Percentiles rank a stretch among this genome's conserved stretches.
Evolutionary conservation across 176 grass and related monocot genomes (phyloP).

Genomic region (Aegilops speltoides): DNA sequence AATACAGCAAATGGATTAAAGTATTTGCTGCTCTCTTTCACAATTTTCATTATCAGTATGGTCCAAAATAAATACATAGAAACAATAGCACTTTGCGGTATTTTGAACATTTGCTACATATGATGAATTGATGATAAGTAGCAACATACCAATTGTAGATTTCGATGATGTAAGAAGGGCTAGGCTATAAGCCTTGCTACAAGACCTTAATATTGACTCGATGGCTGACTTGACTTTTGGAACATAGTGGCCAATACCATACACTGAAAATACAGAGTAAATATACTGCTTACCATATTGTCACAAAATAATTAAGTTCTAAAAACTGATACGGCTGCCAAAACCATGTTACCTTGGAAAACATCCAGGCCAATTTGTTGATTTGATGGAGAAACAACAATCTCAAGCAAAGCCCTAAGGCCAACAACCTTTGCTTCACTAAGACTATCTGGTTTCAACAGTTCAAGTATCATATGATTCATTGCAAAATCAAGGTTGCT

Average conservation of each 20-base stretch:
- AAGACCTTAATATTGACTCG: constrained; percentile 85
- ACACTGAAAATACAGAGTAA: constrained; percentile 44
- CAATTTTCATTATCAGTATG: constrained; percentile 21
- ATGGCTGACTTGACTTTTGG: constrained; percentile 95
- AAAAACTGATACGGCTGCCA: constrained; percentile 17
- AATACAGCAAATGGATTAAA: constrained; percentile 5
- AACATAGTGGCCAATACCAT: constrained; percentile 75
- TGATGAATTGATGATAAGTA: constrained; percentile 14
- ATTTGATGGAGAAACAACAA: constrained; percentile 88
- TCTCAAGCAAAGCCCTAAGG: constrained; percentile 85
- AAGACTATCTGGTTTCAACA: constrained; percentile 83
- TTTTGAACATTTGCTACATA: constrained; percentile 1
- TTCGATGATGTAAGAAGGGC: constrained; percentile 93
- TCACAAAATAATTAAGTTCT: constrained; percentile 16
- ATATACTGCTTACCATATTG: neutral
- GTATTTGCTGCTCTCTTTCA: neutral
- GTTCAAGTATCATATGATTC: constrained; percentile 98
- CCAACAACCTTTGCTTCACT: constrained; percentile 99
- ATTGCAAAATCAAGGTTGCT: constrained; percentile 93
- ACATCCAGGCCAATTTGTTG: constrained; percentile 77
- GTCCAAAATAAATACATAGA: constrained; percentile 22
- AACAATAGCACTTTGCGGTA: constrained; percentile 2
- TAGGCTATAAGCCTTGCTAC: constrained; percentile 89
- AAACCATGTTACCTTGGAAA: constrained; percentile 60
- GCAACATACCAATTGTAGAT: constrained; percentile 75